Conservation (phyloP, 2,329 filamentous ascomycete species). For the Spiromastix sp. region DNA sequence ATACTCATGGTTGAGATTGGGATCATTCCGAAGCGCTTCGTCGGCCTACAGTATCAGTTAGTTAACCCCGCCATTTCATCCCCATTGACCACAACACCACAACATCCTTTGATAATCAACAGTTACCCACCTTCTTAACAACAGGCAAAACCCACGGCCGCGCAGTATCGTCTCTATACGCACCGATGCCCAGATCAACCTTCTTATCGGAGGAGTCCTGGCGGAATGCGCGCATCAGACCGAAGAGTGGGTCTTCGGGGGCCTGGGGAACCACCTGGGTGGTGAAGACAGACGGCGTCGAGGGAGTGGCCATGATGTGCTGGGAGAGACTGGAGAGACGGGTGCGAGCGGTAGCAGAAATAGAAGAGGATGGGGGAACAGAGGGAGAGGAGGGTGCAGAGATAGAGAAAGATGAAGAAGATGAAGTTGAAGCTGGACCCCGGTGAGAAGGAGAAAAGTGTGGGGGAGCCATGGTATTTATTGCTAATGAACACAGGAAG, state of each 20-base stretch:
- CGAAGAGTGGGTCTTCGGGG: slow-evolving; percentile 90
- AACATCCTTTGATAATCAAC: neutral
- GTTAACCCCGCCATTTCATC: no score
- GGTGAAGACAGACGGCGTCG: slow-evolving; percentile 55
- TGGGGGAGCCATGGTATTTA: neutral
- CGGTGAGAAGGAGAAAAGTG: neutral
- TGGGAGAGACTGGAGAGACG: slow-evolving; percentile 11
- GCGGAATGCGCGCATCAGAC: slow-evolving; percentile 77
- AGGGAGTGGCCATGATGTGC: slow-evolving; percentile 11
- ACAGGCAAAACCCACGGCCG: slow-evolving; percentile 97
- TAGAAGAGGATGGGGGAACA: slow-evolving; percentile 1
- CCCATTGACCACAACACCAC: no score
- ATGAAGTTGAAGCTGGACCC: neutral
- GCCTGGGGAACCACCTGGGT: slow-evolving; percentile 73
- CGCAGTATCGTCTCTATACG: slow-evolving; percentile 87
- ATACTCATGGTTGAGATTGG: slow-evolving; percentile 94
- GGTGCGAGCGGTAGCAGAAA: slow-evolving; percentile 7
- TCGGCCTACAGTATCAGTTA: slow-evolving; percentile 63
- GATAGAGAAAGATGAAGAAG: no score
- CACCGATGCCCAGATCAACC: slow-evolving; percentile 89
- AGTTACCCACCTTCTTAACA: slow-evolving; percentile 67
- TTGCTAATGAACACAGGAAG: no score
- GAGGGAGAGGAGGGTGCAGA: neutral
- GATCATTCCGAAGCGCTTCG: slow-evolving; percentile 76
- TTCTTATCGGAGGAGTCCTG: slow-evolving; percentile 69